A percentile compares a stretch with the other conserved stretches of the same genome.
phyloP scores from a whole-genome alignment of 2,329 filamentous ascomycete species.

The Juglanconis sp. region DNA sequence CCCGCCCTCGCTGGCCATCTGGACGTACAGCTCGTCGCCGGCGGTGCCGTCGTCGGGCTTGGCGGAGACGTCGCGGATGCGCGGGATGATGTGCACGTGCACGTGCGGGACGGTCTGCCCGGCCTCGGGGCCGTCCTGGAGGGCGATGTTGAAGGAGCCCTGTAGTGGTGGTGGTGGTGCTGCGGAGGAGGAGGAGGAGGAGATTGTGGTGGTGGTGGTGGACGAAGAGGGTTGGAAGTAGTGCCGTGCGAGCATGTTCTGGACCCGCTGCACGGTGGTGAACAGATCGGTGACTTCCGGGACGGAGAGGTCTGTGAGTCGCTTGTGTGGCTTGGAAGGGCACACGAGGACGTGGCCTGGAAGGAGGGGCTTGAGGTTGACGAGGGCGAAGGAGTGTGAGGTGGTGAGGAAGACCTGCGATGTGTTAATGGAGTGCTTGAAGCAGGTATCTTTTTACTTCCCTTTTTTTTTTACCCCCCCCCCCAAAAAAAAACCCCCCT shows the following conservation, averaged over 20 bases:
- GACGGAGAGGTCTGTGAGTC: conserved; percentile 70
- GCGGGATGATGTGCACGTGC: conserved; percentile 87
- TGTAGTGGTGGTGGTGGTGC: conserved; percentile 36
- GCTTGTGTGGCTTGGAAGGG: conserved; percentile 64
- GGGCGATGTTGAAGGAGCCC: conserved; percentile 83
- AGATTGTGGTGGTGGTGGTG: no score
- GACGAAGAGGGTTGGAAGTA: conserved; percentile 41
- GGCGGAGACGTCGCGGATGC: conserved; percentile 54
- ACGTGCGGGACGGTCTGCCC: conserved; percentile 94
- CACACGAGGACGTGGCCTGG: conserved; percentile 92
- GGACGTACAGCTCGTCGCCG: conserved; percentile 75
- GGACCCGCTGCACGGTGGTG: conserved; percentile 76
- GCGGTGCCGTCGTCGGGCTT: conserved; percentile 28
- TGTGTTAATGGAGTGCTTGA: no score
- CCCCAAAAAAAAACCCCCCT: no score
- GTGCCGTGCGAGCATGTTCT: conserved; percentile 65
- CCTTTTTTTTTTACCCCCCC: no score
- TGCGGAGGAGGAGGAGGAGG: conserved; percentile 21
- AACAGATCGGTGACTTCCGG: conserved; percentile 80
- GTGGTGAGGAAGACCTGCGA: conserved; percentile 82
- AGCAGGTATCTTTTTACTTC: no score
- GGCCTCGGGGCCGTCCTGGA: conserved; percentile 89
- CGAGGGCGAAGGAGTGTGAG: conserved; percentile 76
- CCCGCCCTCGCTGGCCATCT: conserved; percentile 80
- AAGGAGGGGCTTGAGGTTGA: conserved; percentile 92